phyloP scores from a whole-genome alignment of 140 eudicot genomes.

The Stevia rebaudiana region DNA sequence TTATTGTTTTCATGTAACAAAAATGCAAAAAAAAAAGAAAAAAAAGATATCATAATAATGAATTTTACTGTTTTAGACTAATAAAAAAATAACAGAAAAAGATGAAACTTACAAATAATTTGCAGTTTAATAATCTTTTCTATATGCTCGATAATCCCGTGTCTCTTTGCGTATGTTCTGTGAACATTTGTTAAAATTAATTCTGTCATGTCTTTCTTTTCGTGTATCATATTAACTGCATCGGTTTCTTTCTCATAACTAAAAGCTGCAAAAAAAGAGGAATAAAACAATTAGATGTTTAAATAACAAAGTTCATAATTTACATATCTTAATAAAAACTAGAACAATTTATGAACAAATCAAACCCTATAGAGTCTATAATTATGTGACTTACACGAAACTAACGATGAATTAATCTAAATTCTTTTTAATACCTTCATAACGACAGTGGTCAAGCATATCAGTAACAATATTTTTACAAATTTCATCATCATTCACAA shows the following conservation, averaged over 20 bases:
- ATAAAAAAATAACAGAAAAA: background rate
- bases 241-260: conserved; percentile 31
- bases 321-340: background rate
- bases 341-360: background rate
- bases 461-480: conserved; percentile 33
- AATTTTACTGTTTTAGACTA: too few relatives aligned
- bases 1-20: background rate
- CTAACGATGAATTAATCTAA: background rate
- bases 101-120: conserved; percentile 38
- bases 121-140: conserved; percentile 32
- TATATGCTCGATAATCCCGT: conserved; percentile 31
- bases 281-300: background rate
- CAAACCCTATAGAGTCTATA: conserved; percentile 12
- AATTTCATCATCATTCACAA: conserved; percentile 37
- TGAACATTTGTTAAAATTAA: conserved; percentile 42
- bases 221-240: conserved; percentile 33
- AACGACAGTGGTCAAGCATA: conserved; percentile 39
- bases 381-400: background rate
- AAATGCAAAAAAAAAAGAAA: background rate
- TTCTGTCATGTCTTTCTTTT: conserved; percentile 33
- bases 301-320: conserved; percentile 1
- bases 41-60: too few relatives aligned
- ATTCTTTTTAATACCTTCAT: conserved; percentile 38
- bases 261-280: conserved; percentile 27
- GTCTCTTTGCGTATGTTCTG: conserved; percentile 31